Conservation (phyloP, 2,329 filamentous ascomycete species). For the Beauveria rudraprayagi region DNA sequence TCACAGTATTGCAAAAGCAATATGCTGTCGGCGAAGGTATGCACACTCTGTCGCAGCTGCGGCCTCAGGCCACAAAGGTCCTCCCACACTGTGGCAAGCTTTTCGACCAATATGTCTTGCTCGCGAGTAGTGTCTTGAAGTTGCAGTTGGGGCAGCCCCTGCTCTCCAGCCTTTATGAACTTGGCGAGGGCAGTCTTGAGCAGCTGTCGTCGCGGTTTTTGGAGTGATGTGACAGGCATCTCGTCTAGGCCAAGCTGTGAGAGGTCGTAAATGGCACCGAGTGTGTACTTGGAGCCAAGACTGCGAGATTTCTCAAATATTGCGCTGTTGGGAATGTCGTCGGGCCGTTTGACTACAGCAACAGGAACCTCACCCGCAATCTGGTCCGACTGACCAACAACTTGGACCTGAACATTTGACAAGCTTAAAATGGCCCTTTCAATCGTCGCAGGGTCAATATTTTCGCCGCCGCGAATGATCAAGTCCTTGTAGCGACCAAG, state of each 20-base stretch:
- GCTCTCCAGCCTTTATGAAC: neutral
- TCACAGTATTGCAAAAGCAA: slow-evolving; percentile 31
- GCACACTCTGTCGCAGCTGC: slow-evolving; percentile 18
- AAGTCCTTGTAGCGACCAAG: slow-evolving; percentile 37
- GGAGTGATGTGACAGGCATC: slow-evolving; percentile 34
- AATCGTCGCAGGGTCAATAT: slow-evolving; percentile 31
- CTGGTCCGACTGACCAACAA: slow-evolving; percentile 36
- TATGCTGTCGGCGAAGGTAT: slow-evolving; percentile 29
- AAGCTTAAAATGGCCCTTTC: slow-evolving; percentile 28
- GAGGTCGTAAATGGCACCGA: slow-evolving; percentile 33
- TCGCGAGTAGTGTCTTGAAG: neutral
- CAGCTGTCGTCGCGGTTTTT: slow-evolving; percentile 36
- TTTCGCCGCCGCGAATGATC: slow-evolving; percentile 38
- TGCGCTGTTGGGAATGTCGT: slow-evolving; percentile 23
- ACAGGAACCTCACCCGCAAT: slow-evolving; percentile 40
- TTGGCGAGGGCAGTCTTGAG: slow-evolving; percentile 20
- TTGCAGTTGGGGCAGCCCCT: neutral
- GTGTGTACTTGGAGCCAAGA: slow-evolving; percentile 30
- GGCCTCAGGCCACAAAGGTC: slow-evolving; percentile 23
- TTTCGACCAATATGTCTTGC: slow-evolving; percentile 14
- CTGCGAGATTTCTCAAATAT: slow-evolving; percentile 22
- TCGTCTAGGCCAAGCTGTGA: slow-evolving; percentile 30
- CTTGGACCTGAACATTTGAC: slow-evolving; percentile 24
- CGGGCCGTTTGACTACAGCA: slow-evolving; percentile 31
- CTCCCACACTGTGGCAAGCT: slow-evolving; percentile 21